Conservation (phyloP, 192 early-diverging fungal genomes). For the Glomus cerebriforme region DNA sequence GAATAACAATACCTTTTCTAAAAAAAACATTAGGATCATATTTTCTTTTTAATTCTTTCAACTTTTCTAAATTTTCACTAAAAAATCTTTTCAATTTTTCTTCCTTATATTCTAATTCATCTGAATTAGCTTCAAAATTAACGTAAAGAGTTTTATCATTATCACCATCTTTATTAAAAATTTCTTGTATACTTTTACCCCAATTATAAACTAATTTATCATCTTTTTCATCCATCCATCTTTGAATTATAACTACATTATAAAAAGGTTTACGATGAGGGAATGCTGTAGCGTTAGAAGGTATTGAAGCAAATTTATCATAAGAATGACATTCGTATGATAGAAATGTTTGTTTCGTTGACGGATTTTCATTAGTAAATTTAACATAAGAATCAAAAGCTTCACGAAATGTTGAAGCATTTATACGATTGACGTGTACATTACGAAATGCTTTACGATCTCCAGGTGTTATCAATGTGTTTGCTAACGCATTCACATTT, state of each 20-base stretch:
- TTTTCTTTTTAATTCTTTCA: slow-evolving; percentile 10
- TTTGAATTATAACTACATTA: not conserved
- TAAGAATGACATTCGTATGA: too few relatives aligned
- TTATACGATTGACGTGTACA: not conserved
- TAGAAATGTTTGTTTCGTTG: too few relatives aligned
- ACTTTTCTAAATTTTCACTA: not conserved
- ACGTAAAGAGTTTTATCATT: not conserved
- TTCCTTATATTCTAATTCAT: not conserved
- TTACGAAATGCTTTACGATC: not conserved
- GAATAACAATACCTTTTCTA: not conserved
- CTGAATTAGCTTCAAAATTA: not conserved
- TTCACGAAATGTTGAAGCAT: not conserved
- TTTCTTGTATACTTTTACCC: not conserved
- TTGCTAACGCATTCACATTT: not conserved
- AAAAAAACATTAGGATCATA: slow-evolving; percentile 3
- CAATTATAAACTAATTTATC: not conserved
- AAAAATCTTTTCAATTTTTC: not conserved
- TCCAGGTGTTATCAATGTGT: not conserved
- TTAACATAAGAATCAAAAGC: not conserved
- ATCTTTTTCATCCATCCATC: not conserved
- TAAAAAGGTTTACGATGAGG: not conserved
- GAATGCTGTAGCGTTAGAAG: not conserved
- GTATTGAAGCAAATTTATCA: not conserved
- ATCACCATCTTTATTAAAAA: not conserved
- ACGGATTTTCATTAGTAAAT: slow-evolving; percentile 5